phyloP scores from a whole-genome alignment of 768 basidiomycete genomes.

The Myochromella boudieri region DNA sequence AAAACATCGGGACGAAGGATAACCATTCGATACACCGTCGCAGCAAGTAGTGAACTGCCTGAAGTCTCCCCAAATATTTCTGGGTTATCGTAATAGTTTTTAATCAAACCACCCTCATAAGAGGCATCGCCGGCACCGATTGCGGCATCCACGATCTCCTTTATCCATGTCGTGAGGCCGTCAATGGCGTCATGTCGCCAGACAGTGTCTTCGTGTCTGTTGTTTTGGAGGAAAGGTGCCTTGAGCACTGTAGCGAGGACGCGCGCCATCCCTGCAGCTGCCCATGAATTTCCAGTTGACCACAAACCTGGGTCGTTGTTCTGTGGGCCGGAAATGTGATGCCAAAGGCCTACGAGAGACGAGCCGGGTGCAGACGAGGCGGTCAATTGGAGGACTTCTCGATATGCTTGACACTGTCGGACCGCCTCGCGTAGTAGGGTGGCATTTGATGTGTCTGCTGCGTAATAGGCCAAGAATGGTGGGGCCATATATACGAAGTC shows the following conservation, averaged over 20 bases:
- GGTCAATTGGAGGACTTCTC: constrained; percentile 35
- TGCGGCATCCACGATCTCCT: constrained; percentile 25
- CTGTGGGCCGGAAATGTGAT: constrained; percentile 39
- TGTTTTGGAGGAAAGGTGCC: constrained; percentile 20
- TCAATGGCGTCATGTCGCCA: constrained; percentile 17
- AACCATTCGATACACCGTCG: constrained; percentile 30
- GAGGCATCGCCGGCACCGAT: constrained; percentile 12
- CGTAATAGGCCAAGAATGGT: constrained; percentile 58
- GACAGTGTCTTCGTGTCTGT: not conserved
- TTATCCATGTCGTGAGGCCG: constrained; percentile 20
- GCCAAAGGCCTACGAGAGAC: constrained; percentile 18
- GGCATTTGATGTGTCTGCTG: constrained; percentile 31
- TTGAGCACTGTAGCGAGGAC: constrained; percentile 51
- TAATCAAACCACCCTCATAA: constrained; percentile 14
- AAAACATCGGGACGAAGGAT: constrained; percentile 31
- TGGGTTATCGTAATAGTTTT: constrained; percentile 21
- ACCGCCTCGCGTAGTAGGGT: constrained; percentile 42
- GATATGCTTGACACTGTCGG: constrained; percentile 49
- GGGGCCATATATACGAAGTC: constrained; percentile 59
- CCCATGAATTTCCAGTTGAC: constrained; percentile 70
- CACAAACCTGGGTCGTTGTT: constrained; percentile 39
- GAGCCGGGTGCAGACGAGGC: constrained; percentile 14
- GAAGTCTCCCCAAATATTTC: constrained; percentile 22
- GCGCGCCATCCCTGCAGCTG: constrained; percentile 65
- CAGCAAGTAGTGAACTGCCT: constrained; percentile 20